Evolutionary conservation across 192 early-diverging fungal species (phyloP), one percentile per base, ranked within the genome.

Genomic region (Paraglomus brasilianum): DNA sequence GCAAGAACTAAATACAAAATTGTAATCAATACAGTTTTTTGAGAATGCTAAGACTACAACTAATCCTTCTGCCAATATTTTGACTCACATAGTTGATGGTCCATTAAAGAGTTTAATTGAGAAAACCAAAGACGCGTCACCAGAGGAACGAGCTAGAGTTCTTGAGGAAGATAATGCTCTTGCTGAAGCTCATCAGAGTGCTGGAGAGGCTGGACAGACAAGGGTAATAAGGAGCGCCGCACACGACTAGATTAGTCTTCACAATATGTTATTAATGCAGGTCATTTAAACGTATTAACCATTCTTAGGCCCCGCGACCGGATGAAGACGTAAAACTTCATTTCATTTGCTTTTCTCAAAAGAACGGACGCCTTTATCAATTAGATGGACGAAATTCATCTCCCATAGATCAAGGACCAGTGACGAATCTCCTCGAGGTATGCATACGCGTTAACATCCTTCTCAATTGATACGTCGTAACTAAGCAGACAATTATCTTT

Each of bases 361-460:
- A 85, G 5, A 91, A 92, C 30, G 91, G 91, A 39, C 75, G 83
- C 5, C 44, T 98, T 7, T 95, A 90, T 66, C 95, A 98, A 74
- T 77, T 97, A 57, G 97, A 98, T 74, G 95, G 94, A 40, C 80
- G 86, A 41, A 90, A 89, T 51, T 76, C 79, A 4, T 88, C 83
- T 36, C 96, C 96, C 22, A 88, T 97, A 62, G 87, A 92, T 76
- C 94, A 93, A 70, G 95, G 95, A 1, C 72, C 76, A 36, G 79
- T 80, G 17, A 73, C 75, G 2, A 78, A 90, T 22, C 74, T 92
- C 39, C 75, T 94, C 13, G 56, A 72, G 72, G 87, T 86, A 76
- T 69, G 9, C 5, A 22, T 19, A 19, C 51, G 0, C 8, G 15
- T 46, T 58, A 44, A 36, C 22, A 47, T n/a, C 48, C 15, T 6